phyloP scores from a whole-genome alignment of 345 rosid species.

The Camelina laxa region DNA sequence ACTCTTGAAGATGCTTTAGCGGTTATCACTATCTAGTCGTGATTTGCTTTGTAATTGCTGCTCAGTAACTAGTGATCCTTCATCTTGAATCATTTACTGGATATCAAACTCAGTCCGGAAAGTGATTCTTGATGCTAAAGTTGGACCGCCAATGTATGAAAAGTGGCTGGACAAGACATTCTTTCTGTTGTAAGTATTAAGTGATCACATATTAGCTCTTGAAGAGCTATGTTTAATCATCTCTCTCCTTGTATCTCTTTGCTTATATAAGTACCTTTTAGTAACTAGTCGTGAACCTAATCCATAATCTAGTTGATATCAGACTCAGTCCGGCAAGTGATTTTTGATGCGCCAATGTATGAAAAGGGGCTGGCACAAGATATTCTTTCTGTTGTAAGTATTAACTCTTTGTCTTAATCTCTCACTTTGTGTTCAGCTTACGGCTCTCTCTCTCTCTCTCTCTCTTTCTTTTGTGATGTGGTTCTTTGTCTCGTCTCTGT shows the following conservation, averaged over 20 bases:
- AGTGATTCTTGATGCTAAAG: conserved; percentile 89
- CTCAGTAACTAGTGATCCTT: neutral
- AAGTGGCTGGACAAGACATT: conserved; percentile 79
- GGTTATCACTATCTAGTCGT: conserved; percentile 41
- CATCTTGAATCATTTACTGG: conserved; percentile 45
- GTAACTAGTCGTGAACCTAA: too few relatives aligned
- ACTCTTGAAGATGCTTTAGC: conserved; percentile 78
- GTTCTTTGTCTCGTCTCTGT: too few relatives aligned
- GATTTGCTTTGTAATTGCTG: conserved; percentile 21
- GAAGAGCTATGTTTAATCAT: too few relatives aligned
- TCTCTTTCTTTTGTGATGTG: too few relatives aligned
- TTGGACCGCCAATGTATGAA: conserved; percentile 87
- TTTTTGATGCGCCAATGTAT: conserved; percentile 80
- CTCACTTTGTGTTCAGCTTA: too few relatives aligned
- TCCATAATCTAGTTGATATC: conserved; percentile 73
- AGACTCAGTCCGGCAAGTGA: conserved; percentile 68
- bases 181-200: conserved; percentile 69
- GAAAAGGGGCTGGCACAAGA: conserved; percentile 88
- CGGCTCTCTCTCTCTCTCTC: too few relatives aligned
- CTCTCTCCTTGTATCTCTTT: too few relatives aligned
- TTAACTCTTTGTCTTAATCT: neutral
- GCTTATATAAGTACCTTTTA: too few relatives aligned
- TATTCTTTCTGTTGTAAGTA: conserved; percentile 79
- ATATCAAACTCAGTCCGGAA: conserved; percentile 70
- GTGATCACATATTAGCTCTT: neutral